Evolutionary conservation across 1,284 basidiomycete species (phyloP), one percentile per base, ranked within the genome.

Genomic region (Tausonia pullulans): DNA sequence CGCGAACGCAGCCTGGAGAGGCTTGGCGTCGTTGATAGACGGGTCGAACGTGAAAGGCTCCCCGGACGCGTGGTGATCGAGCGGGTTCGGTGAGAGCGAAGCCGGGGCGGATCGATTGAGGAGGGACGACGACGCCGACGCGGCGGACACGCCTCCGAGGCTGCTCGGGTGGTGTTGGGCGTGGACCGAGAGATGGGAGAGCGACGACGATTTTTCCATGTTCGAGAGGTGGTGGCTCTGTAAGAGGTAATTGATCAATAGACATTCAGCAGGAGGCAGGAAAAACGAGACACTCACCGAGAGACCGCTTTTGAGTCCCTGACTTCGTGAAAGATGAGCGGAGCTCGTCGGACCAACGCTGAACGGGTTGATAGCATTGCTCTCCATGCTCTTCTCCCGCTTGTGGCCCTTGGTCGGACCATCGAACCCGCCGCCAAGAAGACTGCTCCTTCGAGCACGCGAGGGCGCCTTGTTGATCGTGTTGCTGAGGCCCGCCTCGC

Each of bases 21-120:
- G 77, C 64, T 75, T 76, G 63, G 77, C 73, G 54, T 76, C 71
- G 51, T 76, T 75, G 66, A 78, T 77, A 27, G 71, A 71, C 58
- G 72, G 71, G 11, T 70, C 68, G 0, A 72, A 70, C n/a, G 68
- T 63, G 1, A 72, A 71, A 8, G 73, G 73, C 0, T 72, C 74
- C 45, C 71, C 64, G 60, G 62, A 11, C 16, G 49, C 49, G 49
- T 66, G 3, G 58, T 52, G 49, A 67, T 70, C 27, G 27, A 4
- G 69, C 67, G 13, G 71, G 73, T 5, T 71, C 70, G 2, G 70
- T 43, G 39, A 44, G n/a, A 61, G 50, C 13, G 66, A 59, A 7
- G 67, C 64, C 1, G 52, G 63, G 27, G 68, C 67, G 59, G 61
- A 64, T 53, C 48, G 67, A 58, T 61, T 69, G 40, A 76, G 70